Evolutionary conservation across 257 asterid species (phyloP).

Genomic region (Fraxinus cuspidata): DNA sequence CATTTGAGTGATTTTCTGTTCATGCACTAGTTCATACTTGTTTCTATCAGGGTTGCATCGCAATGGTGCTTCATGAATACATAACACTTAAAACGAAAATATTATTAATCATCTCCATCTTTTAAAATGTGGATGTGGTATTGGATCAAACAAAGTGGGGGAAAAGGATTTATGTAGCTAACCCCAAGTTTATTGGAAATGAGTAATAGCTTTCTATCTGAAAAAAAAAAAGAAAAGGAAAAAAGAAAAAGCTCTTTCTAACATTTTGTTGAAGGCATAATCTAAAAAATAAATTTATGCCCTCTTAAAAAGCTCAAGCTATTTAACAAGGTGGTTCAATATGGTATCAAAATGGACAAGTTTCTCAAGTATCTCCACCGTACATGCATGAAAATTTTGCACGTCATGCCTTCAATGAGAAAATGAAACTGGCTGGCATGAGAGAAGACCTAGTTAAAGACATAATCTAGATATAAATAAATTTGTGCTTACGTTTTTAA

Average conservation of each 20-base stretch:
- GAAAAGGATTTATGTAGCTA: not conserved
- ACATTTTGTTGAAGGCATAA: not conserved
- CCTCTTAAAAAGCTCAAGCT: not conserved
- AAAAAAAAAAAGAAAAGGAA: too few relatives aligned
- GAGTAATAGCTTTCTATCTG: not conserved
- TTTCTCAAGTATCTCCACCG: not conserved
- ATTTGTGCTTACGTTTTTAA: not conserved
- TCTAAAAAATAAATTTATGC: not conserved
- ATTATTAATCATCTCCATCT: not conserved
- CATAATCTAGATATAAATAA: not conserved
- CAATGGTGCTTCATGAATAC: constrained; percentile 3
- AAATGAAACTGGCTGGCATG: not conserved
- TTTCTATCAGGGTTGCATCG: constrained; percentile 4
- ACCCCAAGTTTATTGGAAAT: not conserved
- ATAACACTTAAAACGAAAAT: not conserved
- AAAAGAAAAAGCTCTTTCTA: not conserved
- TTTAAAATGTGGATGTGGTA: not conserved
- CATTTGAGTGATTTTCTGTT: constrained; percentile 9
- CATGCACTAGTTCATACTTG: constrained; percentile 1
- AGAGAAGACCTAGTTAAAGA: not conserved
- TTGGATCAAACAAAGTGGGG: not conserved
- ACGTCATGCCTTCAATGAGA: not conserved
- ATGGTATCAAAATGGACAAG: not conserved
- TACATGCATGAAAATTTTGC: not conserved
- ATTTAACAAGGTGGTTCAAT: not conserved